A percentile compares a stretch with the other conserved stretches of the same genome.
Conservation (phyloP, 257 asterid species). For the Solanum boliviense region DNA sequence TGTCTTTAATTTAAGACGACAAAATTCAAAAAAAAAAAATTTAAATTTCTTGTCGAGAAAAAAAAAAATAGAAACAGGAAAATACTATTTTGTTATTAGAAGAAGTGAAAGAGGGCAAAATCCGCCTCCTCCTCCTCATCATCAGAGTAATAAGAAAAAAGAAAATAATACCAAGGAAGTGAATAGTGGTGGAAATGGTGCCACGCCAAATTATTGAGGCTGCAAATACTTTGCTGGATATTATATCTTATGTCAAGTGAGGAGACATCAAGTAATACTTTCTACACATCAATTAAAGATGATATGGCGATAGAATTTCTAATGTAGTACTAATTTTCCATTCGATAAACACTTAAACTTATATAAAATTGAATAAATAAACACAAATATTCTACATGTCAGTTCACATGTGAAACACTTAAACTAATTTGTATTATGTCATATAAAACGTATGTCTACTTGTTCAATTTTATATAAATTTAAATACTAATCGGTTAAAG, state of each 20-base stretch:
- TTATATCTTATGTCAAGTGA: neutral
- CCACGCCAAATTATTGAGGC: constrained; percentile 4
- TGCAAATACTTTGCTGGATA: constrained; percentile 8
- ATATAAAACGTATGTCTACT: neutral
- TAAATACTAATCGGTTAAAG: too few relatives aligned
- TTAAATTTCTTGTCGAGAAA: too few relatives aligned
- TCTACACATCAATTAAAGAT: neutral
- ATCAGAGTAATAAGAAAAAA: neutral
- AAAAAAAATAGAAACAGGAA: neutral
- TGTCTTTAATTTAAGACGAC: neutral
- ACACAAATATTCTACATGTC: neutral
- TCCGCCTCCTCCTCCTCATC: neutral
- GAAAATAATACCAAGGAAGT: neutral
- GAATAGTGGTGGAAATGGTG: neutral
- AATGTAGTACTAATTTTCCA: neutral
- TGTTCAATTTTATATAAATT: too few relatives aligned
- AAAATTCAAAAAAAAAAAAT: too few relatives aligned
- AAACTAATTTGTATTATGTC: neutral
- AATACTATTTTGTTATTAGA: neutral
- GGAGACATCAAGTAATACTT: neutral
- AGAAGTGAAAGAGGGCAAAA: neutral
- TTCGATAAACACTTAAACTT: neutral
- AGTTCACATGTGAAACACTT: neutral
- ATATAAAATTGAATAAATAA: neutral
- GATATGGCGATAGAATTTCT: neutral